These are phyloP conservation scores for Aspergillus quadricinctus DNA, from an alignment of 2,329 filamentous ascomycete species.

Conservation along the genomic window DNA sequence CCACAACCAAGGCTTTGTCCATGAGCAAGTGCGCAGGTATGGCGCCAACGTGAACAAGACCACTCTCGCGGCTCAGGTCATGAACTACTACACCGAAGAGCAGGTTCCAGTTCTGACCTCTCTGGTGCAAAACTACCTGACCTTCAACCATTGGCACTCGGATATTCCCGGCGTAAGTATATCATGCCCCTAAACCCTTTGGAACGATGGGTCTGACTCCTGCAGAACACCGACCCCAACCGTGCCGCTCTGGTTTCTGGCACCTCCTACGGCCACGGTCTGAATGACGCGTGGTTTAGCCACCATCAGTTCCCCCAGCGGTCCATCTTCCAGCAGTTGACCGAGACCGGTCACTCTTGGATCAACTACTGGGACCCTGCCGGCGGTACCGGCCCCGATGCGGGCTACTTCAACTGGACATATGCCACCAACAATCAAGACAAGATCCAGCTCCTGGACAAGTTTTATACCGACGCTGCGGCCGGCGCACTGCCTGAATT, in stretches of 20 bases:
- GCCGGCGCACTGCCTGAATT: slow-evolving; percentile 30
- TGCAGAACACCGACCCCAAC: slow-evolving; percentile 44
- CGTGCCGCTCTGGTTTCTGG: slow-evolving; percentile 29
- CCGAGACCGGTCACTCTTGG: slow-evolving; percentile 31
- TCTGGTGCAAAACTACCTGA: slow-evolving; percentile 39
- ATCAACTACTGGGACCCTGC: slow-evolving; percentile 31
- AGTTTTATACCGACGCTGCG: slow-evolving; percentile 34
- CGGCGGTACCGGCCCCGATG: slow-evolving; percentile 24
- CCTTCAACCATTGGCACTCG: slow-evolving; percentile 46
- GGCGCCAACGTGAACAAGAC: slow-evolving; percentile 26
- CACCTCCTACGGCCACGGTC: slow-evolving; percentile 30
- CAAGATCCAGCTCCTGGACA: slow-evolving; percentile 26
- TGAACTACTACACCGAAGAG: slow-evolving; percentile 44
- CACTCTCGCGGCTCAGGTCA: slow-evolving; percentile 36
- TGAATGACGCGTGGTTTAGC: slow-evolving; percentile 28
- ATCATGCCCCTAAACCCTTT: not conserved
- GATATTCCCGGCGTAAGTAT: slow-evolving; percentile 39
- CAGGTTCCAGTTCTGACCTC: slow-evolving; percentile 41
- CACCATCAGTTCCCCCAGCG: slow-evolving; percentile 24
- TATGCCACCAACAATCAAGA: slow-evolving; percentile 22
- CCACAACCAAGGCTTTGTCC: slow-evolving; percentile 37
- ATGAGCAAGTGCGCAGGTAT: slow-evolving; percentile 39
- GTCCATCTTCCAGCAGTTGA: slow-evolving; percentile 40
- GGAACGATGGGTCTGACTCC: slow-evolving; percentile 1
- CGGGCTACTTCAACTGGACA: slow-evolving; percentile 34